A percentile compares a stretch with the other conserved stretches of the same genome.
Conservation (phyloP, 192 early-diverging fungal species). For the Powellomyces hirtus region DNA sequence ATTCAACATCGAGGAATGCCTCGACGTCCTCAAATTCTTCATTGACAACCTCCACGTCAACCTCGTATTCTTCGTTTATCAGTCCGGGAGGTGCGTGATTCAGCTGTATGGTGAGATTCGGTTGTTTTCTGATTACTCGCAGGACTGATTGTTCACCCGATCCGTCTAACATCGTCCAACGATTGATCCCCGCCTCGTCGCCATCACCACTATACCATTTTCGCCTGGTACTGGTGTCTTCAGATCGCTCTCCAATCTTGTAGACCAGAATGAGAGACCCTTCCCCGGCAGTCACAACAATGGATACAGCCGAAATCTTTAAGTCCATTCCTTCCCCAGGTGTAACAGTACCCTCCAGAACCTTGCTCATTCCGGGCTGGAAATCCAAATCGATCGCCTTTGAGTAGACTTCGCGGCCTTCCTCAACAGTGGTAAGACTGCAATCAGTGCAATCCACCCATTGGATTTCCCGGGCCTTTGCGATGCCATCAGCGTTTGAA, state of each 20-base stretch:
- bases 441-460: conserved; percentile 5
- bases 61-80: conserved; percentile 65
- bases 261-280: conserved; percentile 25
- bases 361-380: conserved; percentile 45
- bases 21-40: conserved; percentile 59
- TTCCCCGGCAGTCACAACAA: conserved; percentile 14
- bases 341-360: conserved; percentile 56
- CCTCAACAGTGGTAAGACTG: neutral
- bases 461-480: neutral
- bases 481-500: neutral
- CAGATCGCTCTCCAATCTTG: conserved; percentile 35
- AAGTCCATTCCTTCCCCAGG: conserved; percentile 58
- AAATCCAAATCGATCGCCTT: conserved; percentile 49
- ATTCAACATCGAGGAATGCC: conserved; percentile 59
- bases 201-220: conserved; percentile 29
- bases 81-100: conserved; percentile 59
- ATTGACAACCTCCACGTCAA: conserved; percentile 63
- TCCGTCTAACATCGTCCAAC: conserved; percentile 45
- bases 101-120: conserved; percentile 55
- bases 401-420: conserved; percentile 31
- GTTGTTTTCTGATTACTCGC: conserved; percentile 57
- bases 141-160: conserved; percentile 50
- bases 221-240: conserved; percentile 23
- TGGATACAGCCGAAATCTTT: conserved; percentile 46
- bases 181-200: neutral